phyloP scores from a whole-genome alignment of 768 basidiomycete species.

The Amanita jacksonii region DNA sequence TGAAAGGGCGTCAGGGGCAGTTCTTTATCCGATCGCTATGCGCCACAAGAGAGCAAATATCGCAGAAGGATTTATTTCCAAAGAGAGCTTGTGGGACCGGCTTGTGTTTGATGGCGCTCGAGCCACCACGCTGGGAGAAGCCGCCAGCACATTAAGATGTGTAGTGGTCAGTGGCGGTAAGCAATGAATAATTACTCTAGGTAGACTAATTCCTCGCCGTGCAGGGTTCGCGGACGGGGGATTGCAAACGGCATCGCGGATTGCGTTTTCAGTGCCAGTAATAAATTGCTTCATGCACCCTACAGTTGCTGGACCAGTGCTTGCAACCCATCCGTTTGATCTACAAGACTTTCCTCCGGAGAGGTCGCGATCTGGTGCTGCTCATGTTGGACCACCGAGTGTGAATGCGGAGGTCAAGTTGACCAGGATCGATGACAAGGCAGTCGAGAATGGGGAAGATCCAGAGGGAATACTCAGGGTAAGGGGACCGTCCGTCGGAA shows the following conservation, averaged over 20 bases:
- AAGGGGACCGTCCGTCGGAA: conserved; percentile 68
- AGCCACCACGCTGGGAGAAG: conserved; percentile 45
- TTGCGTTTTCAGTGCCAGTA: conserved; percentile 70
- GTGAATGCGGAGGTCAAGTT: conserved; percentile 80
- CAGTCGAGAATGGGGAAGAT: conserved; percentile 56
- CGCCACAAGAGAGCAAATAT: conserved; percentile 70
- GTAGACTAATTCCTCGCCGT: background rate
- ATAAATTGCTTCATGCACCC: conserved; percentile 55
- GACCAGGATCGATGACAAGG: conserved; percentile 53
- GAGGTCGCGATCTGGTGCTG: conserved; percentile 21
- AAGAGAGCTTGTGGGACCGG: conserved; percentile 80
- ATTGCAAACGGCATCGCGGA: conserved; percentile 29
- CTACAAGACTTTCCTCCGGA: conserved; percentile 57
- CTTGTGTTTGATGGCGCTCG: conserved; percentile 66
- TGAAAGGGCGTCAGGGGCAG: conserved; percentile 40
- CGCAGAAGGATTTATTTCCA: conserved; percentile 63
- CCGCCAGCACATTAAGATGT: conserved; percentile 53
- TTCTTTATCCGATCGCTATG: conserved; percentile 57
- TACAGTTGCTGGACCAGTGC: conserved; percentile 63
- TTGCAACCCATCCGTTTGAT: conserved; percentile 80
- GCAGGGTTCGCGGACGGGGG: background rate
- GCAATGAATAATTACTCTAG: conserved; percentile 11
- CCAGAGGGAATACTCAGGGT: conserved; percentile 53
- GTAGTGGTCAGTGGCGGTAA: conserved; percentile 67
- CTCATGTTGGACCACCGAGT: conserved; percentile 70